Base-by-base conservation (phyloP, 805 yeast genomes). In the Wickerhamiella alocasiicola region DNA sequence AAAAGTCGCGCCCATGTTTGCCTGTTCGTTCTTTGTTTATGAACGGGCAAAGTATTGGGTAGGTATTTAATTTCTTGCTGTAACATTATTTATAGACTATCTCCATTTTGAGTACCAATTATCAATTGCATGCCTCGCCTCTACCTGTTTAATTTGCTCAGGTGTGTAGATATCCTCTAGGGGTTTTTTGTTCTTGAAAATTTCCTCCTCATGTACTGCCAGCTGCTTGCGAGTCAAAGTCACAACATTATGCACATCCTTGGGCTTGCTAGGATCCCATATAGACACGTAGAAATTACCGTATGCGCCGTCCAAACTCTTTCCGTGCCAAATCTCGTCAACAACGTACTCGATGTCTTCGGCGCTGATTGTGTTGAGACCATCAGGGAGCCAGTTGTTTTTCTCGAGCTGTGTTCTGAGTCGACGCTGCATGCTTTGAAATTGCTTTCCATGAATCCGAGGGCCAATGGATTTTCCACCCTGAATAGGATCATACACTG, bases 1-100 rank as follows among this genome's bases (percentile, higher is more conserved):
- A 51, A 91, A 91, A 60, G 94, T 91, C 26, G 75, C 82, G 15
- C 98, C 98, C 6, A 91, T 91, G 98, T 88, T 78, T 54, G 94
- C 97, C 27, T 87, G 96, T 59, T 79, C 95, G 12, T 88, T 88
- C 60, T 87, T 74, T 56, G 95, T 88, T 27, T 91, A 91, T 61
- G 98, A 88, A 61, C 68, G 95, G 44, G 68, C 78, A 62, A 91
- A 91, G 63, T 64, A 64, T 50, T 59, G 67, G 40, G 60, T 91
- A 41, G 81, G 82, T 31, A 81, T 85, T 34, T 76, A 52, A 42
- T 3, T 4, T 15, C 15, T 11, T 6, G 25, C 9, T 26, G 31
- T 28, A 21, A 7, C 13, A 7, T 23, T 21, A 18, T 36, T 31
- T 27, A 19, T 36, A 20, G 25, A 36, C 27, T 30, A 38, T 23